Percentiles rank a stretch among this genome's conserved stretches.
These are phyloP conservation scores for Hypoxylon rickii DNA, from an alignment of 495 filamentous ascomycete species.

Conservation along the genomic window DNA sequence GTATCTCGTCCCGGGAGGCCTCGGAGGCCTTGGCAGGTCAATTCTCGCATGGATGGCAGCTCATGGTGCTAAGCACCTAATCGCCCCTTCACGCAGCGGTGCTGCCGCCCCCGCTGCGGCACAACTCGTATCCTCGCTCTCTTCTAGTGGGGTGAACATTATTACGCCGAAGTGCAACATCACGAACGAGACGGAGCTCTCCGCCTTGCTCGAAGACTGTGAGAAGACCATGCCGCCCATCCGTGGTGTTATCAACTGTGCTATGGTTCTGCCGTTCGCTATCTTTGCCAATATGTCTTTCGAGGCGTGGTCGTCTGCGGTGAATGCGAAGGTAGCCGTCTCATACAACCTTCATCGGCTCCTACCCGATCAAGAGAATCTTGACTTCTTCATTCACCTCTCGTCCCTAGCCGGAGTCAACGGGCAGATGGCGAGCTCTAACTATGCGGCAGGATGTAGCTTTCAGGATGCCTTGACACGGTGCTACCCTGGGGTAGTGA, in stretches of 20 bases:
- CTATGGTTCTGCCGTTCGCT: slow-evolving; percentile 52
- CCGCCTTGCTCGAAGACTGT: slow-evolving; percentile 15
- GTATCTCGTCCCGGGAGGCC: slow-evolving; percentile 45
- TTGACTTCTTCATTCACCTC: slow-evolving; percentile 61
- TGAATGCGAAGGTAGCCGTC: slow-evolving; percentile 47
- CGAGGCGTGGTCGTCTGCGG: slow-evolving; percentile 39
- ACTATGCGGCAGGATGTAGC: slow-evolving; percentile 60
- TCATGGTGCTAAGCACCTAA: slow-evolving; percentile 24
- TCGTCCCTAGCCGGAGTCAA: slow-evolving; percentile 49
- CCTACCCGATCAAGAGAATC: slow-evolving; percentile 36
- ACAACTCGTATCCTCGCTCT: slow-evolving; percentile 28
- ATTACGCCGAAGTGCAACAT: slow-evolving; percentile 44
- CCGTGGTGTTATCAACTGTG: slow-evolving; percentile 51
- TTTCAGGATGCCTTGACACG: slow-evolving; percentile 53
- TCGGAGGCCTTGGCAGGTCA: slow-evolving; percentile 32
- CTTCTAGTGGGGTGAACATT: slow-evolving; percentile 22
- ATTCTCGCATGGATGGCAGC: slow-evolving; percentile 28
- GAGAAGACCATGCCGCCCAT: slow-evolving; percentile 48
- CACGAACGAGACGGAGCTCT: slow-evolving; percentile 9
- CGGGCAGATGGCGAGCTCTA: slow-evolving; percentile 57
- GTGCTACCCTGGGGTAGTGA: slow-evolving; percentile 39
- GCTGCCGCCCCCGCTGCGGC: slow-evolving; percentile 3
- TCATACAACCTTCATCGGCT: slow-evolving; percentile 53
- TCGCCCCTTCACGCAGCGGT: slow-evolving; percentile 31
- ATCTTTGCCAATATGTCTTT: slow-evolving; percentile 53